phyloP scores from a whole-genome alignment of 768 basidiomycete genomes.

The Lentinula aciculospora region DNA sequence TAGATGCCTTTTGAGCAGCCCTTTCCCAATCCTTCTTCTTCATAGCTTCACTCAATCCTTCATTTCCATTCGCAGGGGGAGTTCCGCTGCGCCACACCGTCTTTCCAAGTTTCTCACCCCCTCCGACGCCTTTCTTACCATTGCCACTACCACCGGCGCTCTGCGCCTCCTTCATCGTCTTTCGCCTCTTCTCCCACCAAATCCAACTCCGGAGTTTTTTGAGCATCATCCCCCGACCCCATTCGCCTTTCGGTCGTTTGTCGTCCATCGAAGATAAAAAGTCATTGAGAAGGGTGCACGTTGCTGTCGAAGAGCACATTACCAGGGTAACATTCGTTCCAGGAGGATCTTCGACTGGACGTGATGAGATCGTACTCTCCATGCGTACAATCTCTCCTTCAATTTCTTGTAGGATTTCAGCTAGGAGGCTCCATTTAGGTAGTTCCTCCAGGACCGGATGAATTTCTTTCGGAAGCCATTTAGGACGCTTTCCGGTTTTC shows the following conservation, averaged over 20 bases:
- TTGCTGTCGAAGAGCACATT: constrained; percentile 80
- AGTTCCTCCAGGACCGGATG: constrained; percentile 89
- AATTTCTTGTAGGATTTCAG: constrained; percentile 84
- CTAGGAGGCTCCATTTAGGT: constrained; percentile 88
- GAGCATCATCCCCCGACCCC: constrained; percentile 78
- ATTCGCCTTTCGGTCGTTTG: constrained; percentile 49
- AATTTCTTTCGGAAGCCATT: constrained; percentile 73
- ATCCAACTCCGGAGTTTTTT: constrained; percentile 66
- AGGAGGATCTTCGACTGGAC: constrained; percentile 11
- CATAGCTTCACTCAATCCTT: constrained; percentile 63
- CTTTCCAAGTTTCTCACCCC: not conserved
- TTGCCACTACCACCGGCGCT: constrained; percentile 12
- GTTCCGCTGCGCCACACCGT: constrained; percentile 17
- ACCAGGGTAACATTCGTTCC: constrained; percentile 78
- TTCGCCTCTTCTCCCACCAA: constrained; percentile 64
- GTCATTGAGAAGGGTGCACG: constrained; percentile 68
- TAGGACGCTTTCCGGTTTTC: constrained; percentile 25
- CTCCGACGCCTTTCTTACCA: constrained; percentile 10
- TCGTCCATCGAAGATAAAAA: constrained; percentile 69
- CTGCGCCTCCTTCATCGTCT: constrained; percentile 17
- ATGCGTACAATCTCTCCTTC: constrained; percentile 78
- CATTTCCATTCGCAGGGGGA: constrained; percentile 15
- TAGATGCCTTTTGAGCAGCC: constrained; percentile 51
- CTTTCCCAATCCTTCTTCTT: constrained; percentile 69
- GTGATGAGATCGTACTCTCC: constrained; percentile 28